Conservation (phyloP, 176 grass and related monocot genomes). For the Oryza meridionalis region DNA sequence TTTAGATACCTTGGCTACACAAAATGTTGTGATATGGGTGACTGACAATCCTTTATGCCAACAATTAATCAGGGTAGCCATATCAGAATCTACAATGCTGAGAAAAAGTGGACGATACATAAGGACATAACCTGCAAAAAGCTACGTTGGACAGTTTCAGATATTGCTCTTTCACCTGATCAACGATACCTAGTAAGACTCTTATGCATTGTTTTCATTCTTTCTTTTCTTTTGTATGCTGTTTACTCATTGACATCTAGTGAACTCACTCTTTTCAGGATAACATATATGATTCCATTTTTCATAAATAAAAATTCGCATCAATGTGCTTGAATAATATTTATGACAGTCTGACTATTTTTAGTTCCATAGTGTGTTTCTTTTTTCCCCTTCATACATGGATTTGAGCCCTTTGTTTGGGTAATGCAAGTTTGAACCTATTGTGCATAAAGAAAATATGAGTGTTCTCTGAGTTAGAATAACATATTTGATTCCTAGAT, state of each 20-base stretch:
- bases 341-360: neutral
- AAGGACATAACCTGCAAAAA: conserved; percentile 65
- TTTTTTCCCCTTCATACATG: conserved; percentile 21
- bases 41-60: neutral
- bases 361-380: neutral
- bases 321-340: neutral
- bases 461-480: neutral
- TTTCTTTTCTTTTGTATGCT: neutral
- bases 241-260: neutral
- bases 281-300: neutral
- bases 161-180: conserved; percentile 68
- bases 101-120: conserved; percentile 63
- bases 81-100: conserved; percentile 68
- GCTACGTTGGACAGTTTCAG: conserved; percentile 73
- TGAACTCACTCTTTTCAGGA: neutral
- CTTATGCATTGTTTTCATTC: neutral
- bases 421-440: neutral
- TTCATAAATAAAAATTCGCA: neutral
- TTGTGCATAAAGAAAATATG: neutral
- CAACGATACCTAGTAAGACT: conserved; percentile 56
- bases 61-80: conserved; percentile 60
- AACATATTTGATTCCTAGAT: neutral
- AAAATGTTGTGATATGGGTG: conserved; percentile 10
- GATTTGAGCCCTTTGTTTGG: neutral
- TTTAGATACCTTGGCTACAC: neutral